These are phyloP conservation scores for Pascua sp. DNA, from an alignment of 1,284 basidiomycete species.

Conservation along the genomic window DNA sequence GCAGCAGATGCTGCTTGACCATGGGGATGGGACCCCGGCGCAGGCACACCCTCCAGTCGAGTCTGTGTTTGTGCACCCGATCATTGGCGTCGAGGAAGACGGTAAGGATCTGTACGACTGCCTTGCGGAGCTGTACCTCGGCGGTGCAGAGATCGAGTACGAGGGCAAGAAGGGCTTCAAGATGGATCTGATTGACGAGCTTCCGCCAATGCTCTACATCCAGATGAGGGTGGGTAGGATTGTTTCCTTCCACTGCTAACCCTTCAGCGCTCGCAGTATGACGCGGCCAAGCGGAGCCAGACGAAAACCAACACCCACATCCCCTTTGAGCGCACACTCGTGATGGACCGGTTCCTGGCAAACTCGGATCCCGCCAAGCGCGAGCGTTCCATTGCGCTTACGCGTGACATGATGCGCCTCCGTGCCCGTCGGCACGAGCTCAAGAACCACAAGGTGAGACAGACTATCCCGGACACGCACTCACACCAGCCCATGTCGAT, in stretches of 20 bases:
- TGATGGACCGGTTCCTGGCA: conserved; percentile 88
- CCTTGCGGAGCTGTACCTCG: conserved; percentile 79
- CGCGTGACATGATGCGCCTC: conserved; percentile 60
- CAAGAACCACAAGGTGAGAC: conserved; percentile 56
- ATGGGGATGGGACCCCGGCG: conserved; percentile 51
- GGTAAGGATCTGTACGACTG: conserved; percentile 89
- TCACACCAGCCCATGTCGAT: conserved; percentile 34
- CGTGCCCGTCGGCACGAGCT: conserved; percentile 66
- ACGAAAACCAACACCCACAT: conserved; percentile 97
- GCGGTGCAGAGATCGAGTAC: conserved; percentile 77
- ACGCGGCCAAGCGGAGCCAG: conserved; percentile 61
- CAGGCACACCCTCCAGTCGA: conserved; percentile 60
- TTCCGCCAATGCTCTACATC: conserved; percentile 89
- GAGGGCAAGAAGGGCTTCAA: conserved; percentile 81
- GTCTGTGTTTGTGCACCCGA: conserved; percentile 87
- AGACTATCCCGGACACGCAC: not conserved
- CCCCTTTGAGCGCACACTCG: conserved; percentile 79
- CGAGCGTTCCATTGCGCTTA: conserved; percentile 64
- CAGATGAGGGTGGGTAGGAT: conserved; percentile 71
- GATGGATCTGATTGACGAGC: conserved; percentile 78
- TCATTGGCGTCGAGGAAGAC: conserved; percentile 82
- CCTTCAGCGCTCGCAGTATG: conserved; percentile 87
- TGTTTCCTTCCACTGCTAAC: not conserved
- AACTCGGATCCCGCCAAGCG: conserved; percentile 67
- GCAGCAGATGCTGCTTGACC: conserved; percentile 62